Conservation (phyloP, 148 eudicot species). For the Vaccinium myrtillus region DNA sequence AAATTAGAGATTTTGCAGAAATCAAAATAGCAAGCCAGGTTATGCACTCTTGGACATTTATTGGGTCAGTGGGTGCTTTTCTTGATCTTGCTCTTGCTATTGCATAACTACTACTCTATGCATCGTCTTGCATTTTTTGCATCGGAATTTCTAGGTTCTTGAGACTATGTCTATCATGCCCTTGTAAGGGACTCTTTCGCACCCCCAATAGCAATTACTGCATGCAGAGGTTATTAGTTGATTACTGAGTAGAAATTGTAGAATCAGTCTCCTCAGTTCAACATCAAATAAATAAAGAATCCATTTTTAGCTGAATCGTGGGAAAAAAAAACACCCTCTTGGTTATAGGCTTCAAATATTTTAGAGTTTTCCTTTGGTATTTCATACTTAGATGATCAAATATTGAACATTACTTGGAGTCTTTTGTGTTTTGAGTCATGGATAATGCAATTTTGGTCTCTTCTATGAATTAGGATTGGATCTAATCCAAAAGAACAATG, state of each 20-base stretch:
- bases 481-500: no score
- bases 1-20: constrained; percentile 12
- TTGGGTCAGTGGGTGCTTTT: constrained; percentile 78
- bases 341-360: no score
- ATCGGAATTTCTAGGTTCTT: constrained; percentile 59
- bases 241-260: constrained; percentile 41
- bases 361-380: no score
- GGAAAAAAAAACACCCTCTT: neutral
- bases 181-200: constrained; percentile 57
- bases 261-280: constrained; percentile 50
- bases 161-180: constrained; percentile 68
- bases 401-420: no score
- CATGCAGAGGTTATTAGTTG: constrained; percentile 47
- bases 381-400: no score
- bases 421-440: no score
- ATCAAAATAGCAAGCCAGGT: constrained; percentile 53
- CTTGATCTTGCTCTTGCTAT: constrained; percentile 74
- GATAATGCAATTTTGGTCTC: no score
- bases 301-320: no score
- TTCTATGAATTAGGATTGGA: no score
- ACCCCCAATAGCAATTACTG: constrained; percentile 39
- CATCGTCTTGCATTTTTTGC: constrained; percentile 63
- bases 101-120: constrained; percentile 74
- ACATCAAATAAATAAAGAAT: constrained; percentile 31
- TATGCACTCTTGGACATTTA: constrained; percentile 63